Evolutionary conservation across 257 asterid genomes (phyloP), one percentile per base, ranked within the genome.

Genomic region (Gardenia jasminoides): DNA sequence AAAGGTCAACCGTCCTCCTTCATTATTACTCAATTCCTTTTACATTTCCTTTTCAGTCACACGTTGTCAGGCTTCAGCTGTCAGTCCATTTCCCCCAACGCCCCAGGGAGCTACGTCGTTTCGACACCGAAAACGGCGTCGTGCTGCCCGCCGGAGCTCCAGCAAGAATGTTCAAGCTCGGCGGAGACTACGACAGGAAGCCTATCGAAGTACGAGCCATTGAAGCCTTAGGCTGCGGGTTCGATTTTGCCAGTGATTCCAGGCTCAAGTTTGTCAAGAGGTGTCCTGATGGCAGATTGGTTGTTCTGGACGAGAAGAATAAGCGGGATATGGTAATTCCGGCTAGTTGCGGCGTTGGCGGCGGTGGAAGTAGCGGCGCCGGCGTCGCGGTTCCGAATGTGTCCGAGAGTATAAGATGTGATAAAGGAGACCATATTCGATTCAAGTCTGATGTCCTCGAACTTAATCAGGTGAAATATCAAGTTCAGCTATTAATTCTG

Each of bases 191-290:
- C 54, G 93, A 83, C 77, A 83, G 70, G 83, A 88, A 86, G 92
- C 89, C 97, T 10, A 73, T 94, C 54, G 97, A 90, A 82, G 70
- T 93, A n/a, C 89, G 89, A 33, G 98, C 98, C 0, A 79, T 86
- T 50, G 99, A 96, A 76, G 94, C 97, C 13, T 71, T 96, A 64
- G 99, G 99, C 0, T 96, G 83, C 72, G 99, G 99, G 0, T 96
- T 96, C 83, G 99, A 96, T 78, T 90, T 93, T n/a, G 98, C 99
- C 30, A 93, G 99, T 80, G 99, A 96, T 87, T 96, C 93, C 87
- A 78, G 98, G 90, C 88, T 96, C 83, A 92, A 88, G 88, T 96
- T 91, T 76, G 96, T 91, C 1, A 96, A 96, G 47, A 86, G 88
- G 76, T 84, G 92, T 67, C 89, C 90, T 50, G 94, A 90, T 17